These are phyloP conservation scores for Yamadazyma diddensiae DNA, from an alignment of 1,139 yeast genomes.

Conservation along the genomic window DNA sequence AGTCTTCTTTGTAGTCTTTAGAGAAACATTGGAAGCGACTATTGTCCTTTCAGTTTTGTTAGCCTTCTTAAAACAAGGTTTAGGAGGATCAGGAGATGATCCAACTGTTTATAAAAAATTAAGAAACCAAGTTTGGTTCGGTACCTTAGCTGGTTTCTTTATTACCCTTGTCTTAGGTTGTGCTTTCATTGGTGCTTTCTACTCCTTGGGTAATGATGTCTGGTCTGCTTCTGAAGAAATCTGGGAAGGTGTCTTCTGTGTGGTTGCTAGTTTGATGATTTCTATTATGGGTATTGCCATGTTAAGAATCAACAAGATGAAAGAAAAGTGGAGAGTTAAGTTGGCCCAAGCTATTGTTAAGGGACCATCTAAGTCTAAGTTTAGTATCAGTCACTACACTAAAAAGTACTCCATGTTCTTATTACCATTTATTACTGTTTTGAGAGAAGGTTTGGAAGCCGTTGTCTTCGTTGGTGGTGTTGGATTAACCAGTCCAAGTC, in stretches of 20 bases:
- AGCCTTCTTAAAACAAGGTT: slow-evolving; percentile 85
- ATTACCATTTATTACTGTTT: slow-evolving; percentile 79
- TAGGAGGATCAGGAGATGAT: slow-evolving; percentile 53
- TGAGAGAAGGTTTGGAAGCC: slow-evolving; percentile 91
- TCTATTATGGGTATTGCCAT: slow-evolving; percentile 91
- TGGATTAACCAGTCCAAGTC: slow-evolving; percentile 45
- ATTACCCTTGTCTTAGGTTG: slow-evolving; percentile 79
- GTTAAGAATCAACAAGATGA: slow-evolving; percentile 85
- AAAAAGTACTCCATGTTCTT: slow-evolving; percentile 74
- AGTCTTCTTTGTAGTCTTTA: slow-evolving; percentile 78
- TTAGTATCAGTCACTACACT: slow-evolving; percentile 37
- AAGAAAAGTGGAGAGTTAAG: slow-evolving; percentile 89
- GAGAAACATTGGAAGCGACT: slow-evolving; percentile 89
- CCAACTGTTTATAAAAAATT: slow-evolving; percentile 56
- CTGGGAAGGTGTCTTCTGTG: slow-evolving; percentile 88
- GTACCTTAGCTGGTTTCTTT: slow-evolving; percentile 67
- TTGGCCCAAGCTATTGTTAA: slow-evolving; percentile 70
- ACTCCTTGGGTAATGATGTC: slow-evolving; percentile 72
- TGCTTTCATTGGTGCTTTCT: slow-evolving; percentile 82
- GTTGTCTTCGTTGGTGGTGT: slow-evolving; percentile 90
- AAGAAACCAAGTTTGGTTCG: slow-evolving; percentile 74
- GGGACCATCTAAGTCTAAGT: slow-evolving; percentile 31
- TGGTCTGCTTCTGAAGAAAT: slow-evolving; percentile 88
- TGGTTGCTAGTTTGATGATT: slow-evolving; percentile 80
- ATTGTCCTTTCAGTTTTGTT: slow-evolving; percentile 85